Percentiles rank a stretch among this genome's conserved stretches.
These are phyloP conservation scores for Globisporangium radiosum DNA, from an alignment of 352 stramenopile species.

Conservation along the genomic window DNA sequence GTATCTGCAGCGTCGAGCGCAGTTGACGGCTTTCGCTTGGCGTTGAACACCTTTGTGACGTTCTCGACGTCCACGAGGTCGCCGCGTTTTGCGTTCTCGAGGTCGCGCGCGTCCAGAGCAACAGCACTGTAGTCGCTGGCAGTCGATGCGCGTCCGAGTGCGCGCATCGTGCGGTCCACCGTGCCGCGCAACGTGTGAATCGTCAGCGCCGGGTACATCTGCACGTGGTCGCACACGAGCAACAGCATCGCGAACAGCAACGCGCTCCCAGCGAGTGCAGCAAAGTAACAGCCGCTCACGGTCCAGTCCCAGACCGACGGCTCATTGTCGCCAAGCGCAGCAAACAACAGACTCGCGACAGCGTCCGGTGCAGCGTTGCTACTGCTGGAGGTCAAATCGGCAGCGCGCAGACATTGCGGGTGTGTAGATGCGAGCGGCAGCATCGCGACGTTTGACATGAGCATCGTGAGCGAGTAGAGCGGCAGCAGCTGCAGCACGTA, in stretches of 20 bases:
- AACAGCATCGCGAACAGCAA: constrained; percentile 47
- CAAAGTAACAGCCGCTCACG: constrained; percentile 33
- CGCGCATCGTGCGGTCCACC: constrained; percentile 14
- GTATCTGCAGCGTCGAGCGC: too few species aligned
- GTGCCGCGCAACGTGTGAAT: constrained; percentile 10
- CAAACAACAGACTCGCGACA: constrained; percentile 14
- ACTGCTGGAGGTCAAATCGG: neutral
- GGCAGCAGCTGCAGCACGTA: constrained; percentile 40
- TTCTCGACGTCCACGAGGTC: constrained; percentile 48
- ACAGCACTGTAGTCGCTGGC: constrained; percentile 1
- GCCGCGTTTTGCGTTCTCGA: constrained; percentile 14
- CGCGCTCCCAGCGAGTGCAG: constrained; percentile 31
- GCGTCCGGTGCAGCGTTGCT: neutral
- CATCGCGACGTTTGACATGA: constrained; percentile 37
- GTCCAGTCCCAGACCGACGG: constrained; percentile 46
- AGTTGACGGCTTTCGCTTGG: constrained; percentile 15
- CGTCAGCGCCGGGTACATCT: constrained; percentile 71
- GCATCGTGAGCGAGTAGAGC: constrained; percentile 47
- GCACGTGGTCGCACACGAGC: constrained; percentile 44
- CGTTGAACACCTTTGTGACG: constrained; percentile 49
- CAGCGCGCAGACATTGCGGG: constrained; percentile 29
- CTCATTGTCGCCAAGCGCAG: constrained; percentile 15
- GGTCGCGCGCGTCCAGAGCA: neutral
- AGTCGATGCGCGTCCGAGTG: neutral
- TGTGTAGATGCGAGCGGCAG: constrained; percentile 26